Percentiles rank a stretch among this genome's conserved stretches.
Evolutionary conservation across 2,329 filamentous ascomycete genomes (phyloP).

Genomic region (Sordariomycetes sp.): DNA sequence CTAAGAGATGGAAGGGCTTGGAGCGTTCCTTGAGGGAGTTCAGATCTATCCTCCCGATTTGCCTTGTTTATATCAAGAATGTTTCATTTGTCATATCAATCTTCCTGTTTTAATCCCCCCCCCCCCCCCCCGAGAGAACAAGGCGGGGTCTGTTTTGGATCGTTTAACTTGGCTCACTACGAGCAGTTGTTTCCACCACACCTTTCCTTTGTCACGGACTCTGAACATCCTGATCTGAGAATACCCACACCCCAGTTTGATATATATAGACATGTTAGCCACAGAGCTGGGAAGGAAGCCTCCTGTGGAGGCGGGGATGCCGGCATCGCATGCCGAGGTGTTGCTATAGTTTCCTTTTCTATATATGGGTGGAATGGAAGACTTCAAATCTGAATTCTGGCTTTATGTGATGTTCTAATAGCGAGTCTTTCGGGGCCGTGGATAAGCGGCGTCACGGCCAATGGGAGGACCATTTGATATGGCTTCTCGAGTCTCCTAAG

Average conservation of each 20-base stretch:
- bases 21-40: conserved; percentile 4
- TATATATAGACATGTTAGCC: not conserved
- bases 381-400: not conserved
- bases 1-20: not conserved
- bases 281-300: not conserved
- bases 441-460: too few species aligned
- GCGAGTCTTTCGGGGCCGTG: not conserved
- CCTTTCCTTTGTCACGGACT: not conserved
- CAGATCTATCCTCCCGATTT: not conserved
- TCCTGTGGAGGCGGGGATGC: not conserved
- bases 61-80: not conserved
- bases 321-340: not conserved
- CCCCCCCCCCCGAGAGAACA: not conserved
- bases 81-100: not conserved
- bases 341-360: not conserved
- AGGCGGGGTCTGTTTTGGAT: not conserved
- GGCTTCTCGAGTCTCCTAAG: too few species aligned
- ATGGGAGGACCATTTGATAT: too few species aligned
- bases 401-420: not conserved
- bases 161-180: not conserved
- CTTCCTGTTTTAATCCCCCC: not conserved
- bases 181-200: not conserved
- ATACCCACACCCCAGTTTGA: not conserved
- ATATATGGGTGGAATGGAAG: not conserved
- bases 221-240: not conserved